Percentiles rank a stretch among this genome's conserved stretches.
Evolutionary conservation across 768 basidiomycete genomes (phyloP).

Genomic region (Auricularia sp.): DNA sequence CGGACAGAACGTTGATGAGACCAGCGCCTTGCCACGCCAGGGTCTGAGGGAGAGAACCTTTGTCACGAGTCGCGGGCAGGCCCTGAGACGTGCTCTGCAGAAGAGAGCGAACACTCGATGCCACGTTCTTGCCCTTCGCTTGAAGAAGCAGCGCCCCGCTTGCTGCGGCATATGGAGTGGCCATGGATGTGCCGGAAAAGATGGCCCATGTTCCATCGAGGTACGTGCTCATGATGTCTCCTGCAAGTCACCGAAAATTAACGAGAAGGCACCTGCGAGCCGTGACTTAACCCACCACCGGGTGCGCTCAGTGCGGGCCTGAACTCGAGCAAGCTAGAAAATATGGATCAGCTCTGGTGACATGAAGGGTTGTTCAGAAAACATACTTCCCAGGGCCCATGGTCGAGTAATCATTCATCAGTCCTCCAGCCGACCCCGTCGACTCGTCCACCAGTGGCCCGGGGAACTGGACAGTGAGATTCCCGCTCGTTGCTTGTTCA

Average conservation of each 20-base stretch:
- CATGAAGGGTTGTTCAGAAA: not conserved
- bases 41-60: not conserved
- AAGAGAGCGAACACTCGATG: not conserved
- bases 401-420: slow-evolving; percentile 18
- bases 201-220: slow-evolving; percentile 9
- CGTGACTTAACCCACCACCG: slow-evolving; percentile 2
- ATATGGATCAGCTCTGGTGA: too few relatives aligned
- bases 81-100: not conserved
- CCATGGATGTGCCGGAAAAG: slow-evolving; percentile 13
- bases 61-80: not conserved
- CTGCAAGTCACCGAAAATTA: too few relatives aligned
- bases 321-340: not conserved
- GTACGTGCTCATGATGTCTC: slow-evolving; percentile 13
- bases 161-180: slow-evolving; percentile 8
- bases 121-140: slow-evolving; percentile 4
- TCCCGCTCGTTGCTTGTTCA: not conserved
- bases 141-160: slow-evolving; percentile 3
- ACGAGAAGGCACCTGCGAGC: too few relatives aligned
- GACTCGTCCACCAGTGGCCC: slow-evolving; percentile 1
- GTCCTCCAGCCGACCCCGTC: slow-evolving; percentile 19
- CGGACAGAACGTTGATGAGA: not conserved
- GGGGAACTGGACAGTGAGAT: not conserved
- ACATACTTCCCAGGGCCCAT: slow-evolving; percentile 25
- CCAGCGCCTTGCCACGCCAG: not conserved
- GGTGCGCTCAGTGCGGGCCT: slow-evolving; percentile 15